These are phyloP conservation scores for Murraya koenigii DNA, from an alignment of 345 rosid genomes.

Conservation along the genomic window DNA sequence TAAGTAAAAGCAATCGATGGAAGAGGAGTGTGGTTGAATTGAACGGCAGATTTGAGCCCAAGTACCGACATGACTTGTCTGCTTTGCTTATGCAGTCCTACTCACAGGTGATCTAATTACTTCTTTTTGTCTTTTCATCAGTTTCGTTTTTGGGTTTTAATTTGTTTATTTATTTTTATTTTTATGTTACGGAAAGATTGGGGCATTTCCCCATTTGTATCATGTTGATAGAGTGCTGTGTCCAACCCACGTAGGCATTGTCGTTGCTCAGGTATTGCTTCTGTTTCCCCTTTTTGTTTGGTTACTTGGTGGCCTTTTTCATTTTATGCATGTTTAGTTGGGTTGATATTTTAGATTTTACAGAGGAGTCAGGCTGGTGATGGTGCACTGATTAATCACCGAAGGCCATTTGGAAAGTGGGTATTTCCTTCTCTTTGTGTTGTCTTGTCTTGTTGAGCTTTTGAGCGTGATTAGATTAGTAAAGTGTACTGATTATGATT, in stretches of 20 bases:
- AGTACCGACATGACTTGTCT: constrained; percentile 52
- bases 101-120: constrained; percentile 43
- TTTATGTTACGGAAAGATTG: constrained; percentile 36
- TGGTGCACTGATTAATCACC: neutral
- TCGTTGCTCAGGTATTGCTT: neutral
- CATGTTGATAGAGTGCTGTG: constrained; percentile 49
- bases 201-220: constrained; percentile 63
- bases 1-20: constrained; percentile 41
- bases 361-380: constrained; percentile 29
- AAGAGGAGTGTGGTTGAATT: constrained; percentile 56
- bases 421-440: constrained; percentile 4
- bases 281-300: neutral
- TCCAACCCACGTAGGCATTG: constrained; percentile 46
- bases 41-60: constrained; percentile 50
- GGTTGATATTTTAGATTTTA: constrained; percentile 17
- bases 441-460: neutral
- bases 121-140: neutral
- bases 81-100: constrained; percentile 61
- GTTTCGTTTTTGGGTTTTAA: neutral
- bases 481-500: constrained; percentile 1
- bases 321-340: neutral
- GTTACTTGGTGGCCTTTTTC: neutral
- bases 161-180: neutral
- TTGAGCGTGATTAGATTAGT: neutral
- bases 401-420: constrained; percentile 21